Conservation (phyloP, 768 basidiomycete genomes). For the Lentinula aciculospora region DNA sequence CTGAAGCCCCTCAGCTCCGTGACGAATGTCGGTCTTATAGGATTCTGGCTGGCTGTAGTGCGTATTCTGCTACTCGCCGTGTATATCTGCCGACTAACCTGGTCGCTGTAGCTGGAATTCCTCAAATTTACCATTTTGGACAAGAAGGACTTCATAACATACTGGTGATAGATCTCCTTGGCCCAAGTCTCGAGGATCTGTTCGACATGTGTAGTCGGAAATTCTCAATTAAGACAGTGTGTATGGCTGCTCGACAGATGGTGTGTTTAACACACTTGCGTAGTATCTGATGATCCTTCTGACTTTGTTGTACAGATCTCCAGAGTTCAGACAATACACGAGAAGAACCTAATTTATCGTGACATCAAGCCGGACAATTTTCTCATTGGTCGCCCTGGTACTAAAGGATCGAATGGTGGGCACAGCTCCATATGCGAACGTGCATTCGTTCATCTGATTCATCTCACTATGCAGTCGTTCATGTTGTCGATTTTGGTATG, state of each 20-base stretch:
- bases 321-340: conserved; percentile 96
- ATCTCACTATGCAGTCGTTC: conserved; percentile 51
- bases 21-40: conserved; percentile 99
- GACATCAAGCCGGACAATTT: conserved; percentile 99
- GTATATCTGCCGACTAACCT: conserved; percentile 12
- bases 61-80: conserved; percentile 27
- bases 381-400: conserved; percentile 89
- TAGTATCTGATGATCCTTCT: conserved; percentile 4
- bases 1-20: conserved; percentile 94
- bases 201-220: conserved; percentile 99
- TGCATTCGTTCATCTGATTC: conserved; percentile 1
- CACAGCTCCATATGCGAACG: conserved; percentile 5
- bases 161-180: conserved; percentile 95
- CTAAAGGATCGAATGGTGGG: conserved; percentile 82
- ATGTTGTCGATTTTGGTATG: conserved; percentile 99
- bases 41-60: conserved; percentile 85
- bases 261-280: conserved; percentile 31
- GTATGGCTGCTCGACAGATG: conserved; percentile 99
- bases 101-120: conserved; percentile 74
- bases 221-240: conserved; percentile 96
- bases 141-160: conserved; percentile 99
- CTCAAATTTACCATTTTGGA: conserved; percentile 99
- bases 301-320: conserved; percentile 53
- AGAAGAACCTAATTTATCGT: conserved; percentile 98
- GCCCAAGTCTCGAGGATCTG: conserved; percentile 93